Percentiles rank a stretch among this genome's conserved stretches.
Evolutionary conservation across 352 stramenopile genomes (phyloP).

Genomic region (Phytophthora fragariaefolia): DNA sequence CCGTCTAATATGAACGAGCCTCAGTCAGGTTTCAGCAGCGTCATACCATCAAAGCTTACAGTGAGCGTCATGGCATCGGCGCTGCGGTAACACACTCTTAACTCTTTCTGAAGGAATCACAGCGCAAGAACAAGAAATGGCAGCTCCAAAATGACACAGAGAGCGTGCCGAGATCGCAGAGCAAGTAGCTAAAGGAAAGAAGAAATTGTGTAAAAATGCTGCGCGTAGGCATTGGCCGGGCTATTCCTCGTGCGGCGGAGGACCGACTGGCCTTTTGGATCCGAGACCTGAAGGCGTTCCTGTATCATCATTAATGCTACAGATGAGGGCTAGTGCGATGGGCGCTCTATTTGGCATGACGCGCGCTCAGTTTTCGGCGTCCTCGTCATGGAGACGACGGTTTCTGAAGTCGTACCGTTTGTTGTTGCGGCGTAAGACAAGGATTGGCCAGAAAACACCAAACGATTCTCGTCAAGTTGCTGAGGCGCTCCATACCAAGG

Average conservation of each 20-base stretch:
- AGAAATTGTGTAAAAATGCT: background rate
- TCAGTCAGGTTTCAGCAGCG: background rate
- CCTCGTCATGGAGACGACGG: background rate
- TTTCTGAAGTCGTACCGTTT: background rate
- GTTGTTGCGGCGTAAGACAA: background rate
- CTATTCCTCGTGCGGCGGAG: background rate
- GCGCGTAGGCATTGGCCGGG: background rate
- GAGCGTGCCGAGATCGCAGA: background rate
- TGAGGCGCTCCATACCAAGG: background rate
- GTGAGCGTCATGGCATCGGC: background rate
- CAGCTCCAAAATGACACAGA: background rate
- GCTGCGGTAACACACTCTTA: background rate
- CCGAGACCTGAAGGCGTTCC: background rate
- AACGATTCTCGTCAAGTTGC: background rate
- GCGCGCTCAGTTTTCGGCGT: background rate
- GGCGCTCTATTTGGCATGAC: background rate
- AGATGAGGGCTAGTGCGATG: background rate
- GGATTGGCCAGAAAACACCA: background rate
- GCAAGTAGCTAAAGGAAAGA: background rate
- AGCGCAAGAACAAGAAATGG: background rate
- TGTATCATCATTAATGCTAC: conserved; percentile 2
- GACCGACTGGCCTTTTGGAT: background rate
- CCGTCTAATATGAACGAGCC: background rate
- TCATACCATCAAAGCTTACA: background rate
- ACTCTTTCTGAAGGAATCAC: background rate